Base-by-base conservation (phyloP, 1,284 basidiomycete species). In the Moniliophthora roreri region DNA sequence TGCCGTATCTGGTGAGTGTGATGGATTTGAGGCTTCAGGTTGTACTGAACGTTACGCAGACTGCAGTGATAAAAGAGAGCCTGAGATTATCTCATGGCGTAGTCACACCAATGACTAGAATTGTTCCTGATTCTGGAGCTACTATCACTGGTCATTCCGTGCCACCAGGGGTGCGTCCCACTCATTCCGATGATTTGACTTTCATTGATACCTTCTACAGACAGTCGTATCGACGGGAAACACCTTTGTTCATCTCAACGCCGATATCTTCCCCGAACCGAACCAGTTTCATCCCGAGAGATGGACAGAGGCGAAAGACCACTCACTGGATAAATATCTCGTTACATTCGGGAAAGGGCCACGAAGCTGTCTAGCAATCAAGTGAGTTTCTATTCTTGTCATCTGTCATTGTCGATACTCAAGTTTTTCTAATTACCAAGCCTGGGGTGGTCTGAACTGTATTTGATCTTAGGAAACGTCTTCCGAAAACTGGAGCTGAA, bases 271-370 rank as follows among this genome's bases (percentile, higher is more conserved):
- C 51, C 47, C 56, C 20, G 64, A 64, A 13, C 65, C 69, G 0
- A 51, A 61, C 4, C 53, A 54, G 0, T 70, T 70, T 53, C 56
- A 58, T 15, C 69, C 69, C 2, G 69, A 70, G 34, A 58, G 66
- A 16, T 67, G 66, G 66, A 57, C 64, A 9, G 48, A 54, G 2
- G 32, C 38, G 7, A 41, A 58, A 4, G 47, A 55, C 5, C 50
- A 50, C 16, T 32, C 49, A 4, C 49, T 58, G 0, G 60, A 54
- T 5, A 55, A 46, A 2, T 63, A 56, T 7, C 39, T 66, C 11
- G 60, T 60, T 2, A 48, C 52, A 9, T 65, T 66, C 39, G 60
- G 59, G 2, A 61, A 59, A 47, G 64, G 63, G 0, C 59, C 58
- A 3, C 50, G 63, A 5, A 60, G 54, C 20, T 66, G 64, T 36